These are phyloP conservation scores for Chlamydomonas asymmetrica DNA, from an alignment of 139 green algal species.

Conservation along the genomic window DNA sequence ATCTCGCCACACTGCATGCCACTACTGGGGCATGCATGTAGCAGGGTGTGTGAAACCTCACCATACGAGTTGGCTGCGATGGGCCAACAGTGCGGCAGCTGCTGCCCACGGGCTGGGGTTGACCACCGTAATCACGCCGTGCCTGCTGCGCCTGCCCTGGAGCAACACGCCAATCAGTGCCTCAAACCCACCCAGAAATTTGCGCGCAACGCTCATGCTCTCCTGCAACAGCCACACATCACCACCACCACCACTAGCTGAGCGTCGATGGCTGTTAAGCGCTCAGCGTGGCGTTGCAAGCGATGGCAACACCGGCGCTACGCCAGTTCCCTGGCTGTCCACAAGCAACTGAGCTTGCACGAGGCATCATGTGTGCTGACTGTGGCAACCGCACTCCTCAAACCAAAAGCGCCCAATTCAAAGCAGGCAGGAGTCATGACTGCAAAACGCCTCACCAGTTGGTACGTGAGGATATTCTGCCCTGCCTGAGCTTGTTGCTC, in stretches of 20 bases:
- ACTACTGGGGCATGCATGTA: not conserved
- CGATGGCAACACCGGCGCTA: no score
- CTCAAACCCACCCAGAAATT: not conserved
- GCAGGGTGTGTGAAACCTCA: slow-evolving; percentile 16
- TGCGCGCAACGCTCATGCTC: not conserved
- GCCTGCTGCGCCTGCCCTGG: no score
- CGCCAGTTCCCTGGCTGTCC: no score
- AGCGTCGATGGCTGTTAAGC: no score
- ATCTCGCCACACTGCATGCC: not conserved
- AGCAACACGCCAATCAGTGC: slow-evolving; percentile 1
- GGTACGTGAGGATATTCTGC: not conserved
- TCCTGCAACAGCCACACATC: not conserved
- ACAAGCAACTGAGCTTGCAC: no score
- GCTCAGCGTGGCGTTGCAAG: no score
- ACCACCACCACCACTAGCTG: not conserved
- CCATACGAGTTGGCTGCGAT: slow-evolving; percentile 54
- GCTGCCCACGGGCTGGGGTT: not conserved
- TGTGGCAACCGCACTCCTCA: no score
- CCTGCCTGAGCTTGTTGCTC: no score
- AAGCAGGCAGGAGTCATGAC: not conserved
- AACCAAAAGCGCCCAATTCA: no score
- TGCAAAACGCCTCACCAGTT: not conserved
- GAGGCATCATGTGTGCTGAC: no score
- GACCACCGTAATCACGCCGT: not conserved
- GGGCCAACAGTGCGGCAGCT: slow-evolving; percentile 39